phyloP scores from a whole-genome alignment of 2,329 filamentous ascomycete species.

The Cucurbitaria berberidis region DNA sequence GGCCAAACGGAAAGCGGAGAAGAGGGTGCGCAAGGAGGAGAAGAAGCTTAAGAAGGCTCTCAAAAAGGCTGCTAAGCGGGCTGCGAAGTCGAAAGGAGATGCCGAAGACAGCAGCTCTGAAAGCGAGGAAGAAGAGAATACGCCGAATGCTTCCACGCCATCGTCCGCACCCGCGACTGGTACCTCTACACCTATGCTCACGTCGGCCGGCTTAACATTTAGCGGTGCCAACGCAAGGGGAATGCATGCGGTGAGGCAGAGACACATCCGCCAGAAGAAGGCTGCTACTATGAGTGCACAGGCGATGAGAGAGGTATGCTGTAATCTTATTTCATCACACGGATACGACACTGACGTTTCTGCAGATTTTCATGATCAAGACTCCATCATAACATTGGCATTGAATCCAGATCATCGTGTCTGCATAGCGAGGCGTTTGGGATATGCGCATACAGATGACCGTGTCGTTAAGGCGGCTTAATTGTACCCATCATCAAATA shows the following conservation, averaged over 20 bases:
- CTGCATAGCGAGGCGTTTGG: slow-evolving; percentile 45
- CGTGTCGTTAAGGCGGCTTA: background rate
- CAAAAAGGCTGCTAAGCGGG: slow-evolving; percentile 53
- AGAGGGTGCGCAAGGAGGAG: slow-evolving; percentile 53
- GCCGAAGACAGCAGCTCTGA: slow-evolving; percentile 35
- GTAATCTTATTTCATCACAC: background rate
- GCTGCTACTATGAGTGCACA: slow-evolving; percentile 80
- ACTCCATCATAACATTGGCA: slow-evolving; percentile 31
- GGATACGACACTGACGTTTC: slow-evolving; percentile 17
- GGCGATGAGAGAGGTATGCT: slow-evolving; percentile 79
- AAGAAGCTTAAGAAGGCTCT: slow-evolving; percentile 58
- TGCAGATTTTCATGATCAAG: slow-evolving; percentile 48
- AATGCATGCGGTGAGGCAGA: slow-evolving; percentile 76
- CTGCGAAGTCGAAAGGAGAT: slow-evolving; percentile 32
- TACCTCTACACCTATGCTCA: slow-evolving; percentile 56
- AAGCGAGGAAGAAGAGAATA: slow-evolving; percentile 36
- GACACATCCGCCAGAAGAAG: slow-evolving; percentile 88
- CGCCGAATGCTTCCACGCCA: slow-evolving; percentile 34
- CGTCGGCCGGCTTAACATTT: slow-evolving; percentile 45
- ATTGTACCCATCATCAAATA: background rate
- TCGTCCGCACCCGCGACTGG: slow-evolving; percentile 47
- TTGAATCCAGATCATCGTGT: background rate
- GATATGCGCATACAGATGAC: background rate
- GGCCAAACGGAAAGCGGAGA: slow-evolving; percentile 50
- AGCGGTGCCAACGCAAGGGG: slow-evolving; percentile 58